These are phyloP conservation scores for Artomyces pyxidatus DNA, from an alignment of 768 basidiomycete species.

Conservation along the genomic window DNA sequence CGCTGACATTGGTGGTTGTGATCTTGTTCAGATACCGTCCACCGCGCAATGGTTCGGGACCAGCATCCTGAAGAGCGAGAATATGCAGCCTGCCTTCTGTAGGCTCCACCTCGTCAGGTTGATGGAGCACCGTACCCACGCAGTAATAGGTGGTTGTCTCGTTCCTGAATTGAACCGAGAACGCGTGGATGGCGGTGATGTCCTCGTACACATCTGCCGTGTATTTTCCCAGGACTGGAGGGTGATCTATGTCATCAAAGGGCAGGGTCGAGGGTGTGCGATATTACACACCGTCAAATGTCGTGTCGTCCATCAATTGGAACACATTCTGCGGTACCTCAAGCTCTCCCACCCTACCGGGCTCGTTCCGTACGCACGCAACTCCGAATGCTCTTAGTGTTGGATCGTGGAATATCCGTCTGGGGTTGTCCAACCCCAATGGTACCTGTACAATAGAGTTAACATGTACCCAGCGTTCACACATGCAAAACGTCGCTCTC, in stretches of 20 bases:
- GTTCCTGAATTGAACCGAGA: slow-evolving; percentile 20
- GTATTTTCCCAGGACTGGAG: slow-evolving; percentile 40
- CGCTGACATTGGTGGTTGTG: slow-evolving; percentile 39
- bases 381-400: slow-evolving; percentile 55
- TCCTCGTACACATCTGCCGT: slow-evolving; percentile 50
- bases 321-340: slow-evolving; percentile 47
- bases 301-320: slow-evolving; percentile 55
- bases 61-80: slow-evolving; percentile 29
- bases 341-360: slow-evolving; percentile 44
- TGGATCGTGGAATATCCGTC: slow-evolving; percentile 53
- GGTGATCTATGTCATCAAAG: background rate
- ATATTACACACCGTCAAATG: slow-evolving; percentile 45
- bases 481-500: slow-evolving; percentile 16
- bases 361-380: slow-evolving; percentile 45
- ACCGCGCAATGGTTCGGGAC: slow-evolving; percentile 18
- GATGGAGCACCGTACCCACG: slow-evolving; percentile 31
- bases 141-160: slow-evolving; percentile 25
- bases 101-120: slow-evolving; percentile 24
- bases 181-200: slow-evolving; percentile 43
- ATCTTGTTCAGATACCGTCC: slow-evolving; percentile 24
- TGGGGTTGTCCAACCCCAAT: slow-evolving; percentile 66
- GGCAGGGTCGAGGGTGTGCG: background rate
- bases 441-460: slow-evolving; percentile 40
- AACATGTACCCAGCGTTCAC: slow-evolving; percentile 4
- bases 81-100: slow-evolving; percentile 55